Conservation (phyloP, 768 basidiomycete species). For the Leccinum uliginosum region DNA sequence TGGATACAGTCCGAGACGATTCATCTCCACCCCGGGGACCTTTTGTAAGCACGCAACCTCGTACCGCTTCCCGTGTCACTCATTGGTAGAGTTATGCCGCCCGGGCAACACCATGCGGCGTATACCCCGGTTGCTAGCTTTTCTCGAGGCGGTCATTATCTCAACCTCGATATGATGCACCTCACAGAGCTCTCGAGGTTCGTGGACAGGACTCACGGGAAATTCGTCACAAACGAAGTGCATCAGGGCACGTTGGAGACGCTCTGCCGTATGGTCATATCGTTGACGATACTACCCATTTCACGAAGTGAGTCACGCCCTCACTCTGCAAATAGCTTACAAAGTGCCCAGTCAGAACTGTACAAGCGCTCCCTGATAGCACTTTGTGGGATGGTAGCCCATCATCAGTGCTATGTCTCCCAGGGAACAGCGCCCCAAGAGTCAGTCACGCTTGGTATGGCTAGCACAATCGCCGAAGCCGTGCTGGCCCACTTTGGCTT, state of each 20-base stretch:
- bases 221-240: not conserved
- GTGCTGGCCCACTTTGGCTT: not conserved
- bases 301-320: not conserved
- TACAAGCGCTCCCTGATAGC: not conserved
- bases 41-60: not conserved
- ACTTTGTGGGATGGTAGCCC: not conserved
- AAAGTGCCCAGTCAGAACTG: not conserved
- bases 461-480: not conserved
- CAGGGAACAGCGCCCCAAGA: not conserved
- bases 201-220: not conserved
- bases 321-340: not conserved
- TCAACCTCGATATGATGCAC: slow-evolving; percentile 2
- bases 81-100: slow-evolving; percentile 1
- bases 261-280: not conserved
- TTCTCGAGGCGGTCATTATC: slow-evolving; percentile 6
- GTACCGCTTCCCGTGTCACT: not conserved
- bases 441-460: not conserved
- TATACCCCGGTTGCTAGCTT: slow-evolving; percentile 9
- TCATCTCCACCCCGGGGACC: not conserved
- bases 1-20: not conserved
- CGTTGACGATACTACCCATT: not conserved
- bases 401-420: not conserved
- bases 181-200: not conserved
- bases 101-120: not conserved
- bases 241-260: not conserved